phyloP scores from a whole-genome alignment of 176 grass and related monocot species.

The Melocanna baccifera region DNA sequence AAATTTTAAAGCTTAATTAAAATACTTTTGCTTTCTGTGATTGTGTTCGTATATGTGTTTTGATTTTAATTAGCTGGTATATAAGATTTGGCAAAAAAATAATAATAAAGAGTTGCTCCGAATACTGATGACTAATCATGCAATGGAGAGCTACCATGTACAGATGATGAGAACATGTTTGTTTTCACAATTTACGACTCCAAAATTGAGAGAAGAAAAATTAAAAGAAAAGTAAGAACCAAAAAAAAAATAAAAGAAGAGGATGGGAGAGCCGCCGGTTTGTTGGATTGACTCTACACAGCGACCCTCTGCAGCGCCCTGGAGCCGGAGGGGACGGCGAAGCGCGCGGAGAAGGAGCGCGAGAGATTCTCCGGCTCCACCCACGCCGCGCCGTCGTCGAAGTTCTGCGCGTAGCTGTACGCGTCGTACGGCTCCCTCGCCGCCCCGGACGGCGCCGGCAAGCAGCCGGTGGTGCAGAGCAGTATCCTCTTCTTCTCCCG shows the following conservation, averaged over 20 bases:
- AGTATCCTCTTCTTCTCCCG: constrained; percentile 64
- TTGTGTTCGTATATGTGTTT: background rate
- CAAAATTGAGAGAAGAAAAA: constrained; percentile 7
- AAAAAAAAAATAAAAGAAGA: background rate
- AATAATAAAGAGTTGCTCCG: background rate
- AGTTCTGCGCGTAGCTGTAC: constrained; percentile 87
- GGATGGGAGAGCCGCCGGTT: background rate
- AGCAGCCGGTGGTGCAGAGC: constrained; percentile 53
- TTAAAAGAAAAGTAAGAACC: background rate
- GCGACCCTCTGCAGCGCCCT: constrained; percentile 49
- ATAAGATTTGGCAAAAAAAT: background rate
- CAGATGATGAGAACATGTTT: constrained; percentile 23
- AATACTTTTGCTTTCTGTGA: background rate
- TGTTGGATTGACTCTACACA: constrained; percentile 5
- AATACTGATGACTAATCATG: constrained; percentile 16
- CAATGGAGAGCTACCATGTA: constrained; percentile 2
- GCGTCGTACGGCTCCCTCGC: constrained; percentile 62
- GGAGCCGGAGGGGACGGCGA: constrained; percentile 62
- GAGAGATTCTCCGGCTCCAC: constrained; percentile 84
- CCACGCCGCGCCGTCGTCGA: constrained; percentile 74
- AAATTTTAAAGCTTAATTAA: background rate
- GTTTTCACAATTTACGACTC: constrained; percentile 31
- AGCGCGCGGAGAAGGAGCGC: constrained; percentile 83
- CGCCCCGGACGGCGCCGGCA: constrained; percentile 28
- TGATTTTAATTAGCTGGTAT: background rate